Conservation (phyloP, 306 rosid species). For the Vachellia collinsii region DNA sequence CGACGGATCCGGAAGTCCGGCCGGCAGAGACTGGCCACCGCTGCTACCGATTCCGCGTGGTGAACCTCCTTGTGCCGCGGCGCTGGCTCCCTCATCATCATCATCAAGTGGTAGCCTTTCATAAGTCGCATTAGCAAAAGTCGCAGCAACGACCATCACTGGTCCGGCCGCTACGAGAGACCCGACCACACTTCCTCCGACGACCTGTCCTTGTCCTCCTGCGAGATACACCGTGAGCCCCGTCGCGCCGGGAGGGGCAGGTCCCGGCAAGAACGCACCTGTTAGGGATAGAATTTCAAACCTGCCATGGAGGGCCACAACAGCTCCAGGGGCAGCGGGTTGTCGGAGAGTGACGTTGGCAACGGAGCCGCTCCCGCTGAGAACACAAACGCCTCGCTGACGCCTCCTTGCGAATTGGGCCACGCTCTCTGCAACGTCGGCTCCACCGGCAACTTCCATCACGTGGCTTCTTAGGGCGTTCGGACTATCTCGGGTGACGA, state of each 20-base stretch:
- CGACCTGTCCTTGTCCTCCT: slow-evolving; percentile 88
- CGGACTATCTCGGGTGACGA: slow-evolving; percentile 86
- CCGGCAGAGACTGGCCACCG: slow-evolving; percentile 50
- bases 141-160: slow-evolving; percentile 89
- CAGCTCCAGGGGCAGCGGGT: slow-evolving; percentile 80
- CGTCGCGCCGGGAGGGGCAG: slow-evolving; percentile 82
- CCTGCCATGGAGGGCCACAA: slow-evolving; percentile 88
- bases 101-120: slow-evolving; percentile 94
- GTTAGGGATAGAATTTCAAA: slow-evolving; percentile 85
- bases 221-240: slow-evolving; percentile 87
- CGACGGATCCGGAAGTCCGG: slow-evolving; percentile 66
- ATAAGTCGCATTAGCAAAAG: slow-evolving; percentile 91
- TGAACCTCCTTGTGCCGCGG: slow-evolving; percentile 47
- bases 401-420: slow-evolving; percentile 86
- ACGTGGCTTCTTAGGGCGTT: slow-evolving; percentile 90
- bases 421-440: slow-evolving; percentile 84
- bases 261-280: slow-evolving; percentile 88
- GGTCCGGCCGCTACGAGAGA: slow-evolving; percentile 90
- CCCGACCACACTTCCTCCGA: slow-evolving; percentile 94
- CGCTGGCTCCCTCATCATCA: slow-evolving; percentile 62
- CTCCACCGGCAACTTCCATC: slow-evolving; percentile 85
- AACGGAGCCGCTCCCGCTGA: slow-evolving; percentile 88
- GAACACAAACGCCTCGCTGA: slow-evolving; percentile 92
- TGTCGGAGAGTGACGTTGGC: slow-evolving; percentile 88
- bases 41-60: slow-evolving; percentile 54